Evolutionary conservation across 2,329 filamentous ascomycete genomes (phyloP).

Genomic region (Metarhizium robertsii): DNA sequence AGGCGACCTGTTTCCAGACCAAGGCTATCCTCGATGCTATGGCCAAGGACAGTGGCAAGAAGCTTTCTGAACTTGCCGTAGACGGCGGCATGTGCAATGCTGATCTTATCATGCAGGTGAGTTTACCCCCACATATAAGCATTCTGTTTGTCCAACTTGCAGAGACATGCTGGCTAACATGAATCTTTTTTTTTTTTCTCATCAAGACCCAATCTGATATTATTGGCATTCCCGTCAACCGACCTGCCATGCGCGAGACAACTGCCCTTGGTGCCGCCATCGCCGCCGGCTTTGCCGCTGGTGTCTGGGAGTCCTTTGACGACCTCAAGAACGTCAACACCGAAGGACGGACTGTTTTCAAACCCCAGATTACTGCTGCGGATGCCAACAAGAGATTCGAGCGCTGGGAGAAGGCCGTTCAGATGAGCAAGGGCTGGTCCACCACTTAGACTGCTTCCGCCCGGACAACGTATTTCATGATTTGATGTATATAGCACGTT

Average conservation of each 20-base stretch:
- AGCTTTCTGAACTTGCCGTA: slow-evolving; percentile 64
- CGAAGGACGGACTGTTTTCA: slow-evolving; percentile 59
- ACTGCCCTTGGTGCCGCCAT: slow-evolving; percentile 76
- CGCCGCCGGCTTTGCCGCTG: slow-evolving; percentile 68
- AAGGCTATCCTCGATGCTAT: slow-evolving; percentile 75
- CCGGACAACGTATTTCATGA: not conserved
- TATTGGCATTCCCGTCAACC: slow-evolving; percentile 68
- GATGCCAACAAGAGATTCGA: slow-evolving; percentile 55
- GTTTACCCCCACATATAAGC: slow-evolving; percentile 7
- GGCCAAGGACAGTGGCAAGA: slow-evolving; percentile 70
- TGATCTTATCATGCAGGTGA: slow-evolving; percentile 64
- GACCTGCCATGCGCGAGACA: slow-evolving; percentile 75
- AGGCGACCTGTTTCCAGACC: slow-evolving; percentile 76
- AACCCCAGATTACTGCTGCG: slow-evolving; percentile 51
- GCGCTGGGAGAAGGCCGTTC: slow-evolving; percentile 67
- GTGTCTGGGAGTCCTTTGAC: slow-evolving; percentile 64
- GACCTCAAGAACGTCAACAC: slow-evolving; percentile 65
- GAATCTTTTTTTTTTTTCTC: not conserved
- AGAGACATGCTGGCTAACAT: not conserved
- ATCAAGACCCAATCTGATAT: slow-evolving; percentile 65
- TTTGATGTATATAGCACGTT: slow-evolving; percentile 1
- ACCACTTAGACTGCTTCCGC: slow-evolving; percentile 12
- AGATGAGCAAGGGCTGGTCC: slow-evolving; percentile 70
- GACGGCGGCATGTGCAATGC: slow-evolving; percentile 79
- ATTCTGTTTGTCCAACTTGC: not conserved